Conservation (phyloP, 108 stramenopile genomes). For the Mediolabrus comicus region DNA sequence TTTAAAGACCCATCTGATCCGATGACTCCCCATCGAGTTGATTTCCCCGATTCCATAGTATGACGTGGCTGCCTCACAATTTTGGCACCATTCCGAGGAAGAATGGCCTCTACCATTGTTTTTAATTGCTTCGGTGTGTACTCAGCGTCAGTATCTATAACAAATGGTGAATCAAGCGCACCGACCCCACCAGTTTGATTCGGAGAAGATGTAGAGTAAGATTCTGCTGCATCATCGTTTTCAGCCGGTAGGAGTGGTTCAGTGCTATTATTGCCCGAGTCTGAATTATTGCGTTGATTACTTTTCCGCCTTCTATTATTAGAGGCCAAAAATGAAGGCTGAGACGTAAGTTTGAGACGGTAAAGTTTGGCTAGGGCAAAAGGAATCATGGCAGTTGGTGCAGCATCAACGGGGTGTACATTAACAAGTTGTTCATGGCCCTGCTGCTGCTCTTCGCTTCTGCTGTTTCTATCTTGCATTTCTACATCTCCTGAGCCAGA, state of each 20-base stretch:
- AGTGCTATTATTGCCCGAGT: slow-evolving; percentile 29
- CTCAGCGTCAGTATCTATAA: slow-evolving; percentile 27
- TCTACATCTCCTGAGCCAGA: slow-evolving; percentile 22
- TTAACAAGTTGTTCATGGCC: background rate
- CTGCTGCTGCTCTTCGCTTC: background rate
- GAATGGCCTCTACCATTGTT: slow-evolving; percentile 33
- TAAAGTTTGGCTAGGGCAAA: slow-evolving; percentile 43
- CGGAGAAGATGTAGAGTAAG: background rate
- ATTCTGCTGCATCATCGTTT: slow-evolving; percentile 7
- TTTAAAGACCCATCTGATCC: slow-evolving; percentile 72
- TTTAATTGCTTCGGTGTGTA: slow-evolving; percentile 28
- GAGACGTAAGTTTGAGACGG: slow-evolving; percentile 20
- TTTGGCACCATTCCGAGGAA: slow-evolving; percentile 40
- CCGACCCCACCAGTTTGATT: background rate
- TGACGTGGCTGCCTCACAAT: slow-evolving; percentile 41
- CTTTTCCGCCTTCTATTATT: background rate
- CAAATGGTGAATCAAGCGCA: slow-evolving; percentile 1
- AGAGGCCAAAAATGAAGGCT: slow-evolving; percentile 11
- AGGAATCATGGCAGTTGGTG: slow-evolving; percentile 29
- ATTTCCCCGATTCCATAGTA: slow-evolving; percentile 22
- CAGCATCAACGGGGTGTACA: background rate
- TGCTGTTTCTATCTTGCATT: slow-evolving; percentile 14
- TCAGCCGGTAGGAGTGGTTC: slow-evolving; percentile 26
- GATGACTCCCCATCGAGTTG: slow-evolving; percentile 34
- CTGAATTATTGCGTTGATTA: background rate